A percentile compares a stretch with the other conserved stretches of the same genome.
These are phyloP conservation scores for Cladosporium sp. DNA, from an alignment of 2,329 filamentous ascomycete genomes.

Conservation along the genomic window DNA sequence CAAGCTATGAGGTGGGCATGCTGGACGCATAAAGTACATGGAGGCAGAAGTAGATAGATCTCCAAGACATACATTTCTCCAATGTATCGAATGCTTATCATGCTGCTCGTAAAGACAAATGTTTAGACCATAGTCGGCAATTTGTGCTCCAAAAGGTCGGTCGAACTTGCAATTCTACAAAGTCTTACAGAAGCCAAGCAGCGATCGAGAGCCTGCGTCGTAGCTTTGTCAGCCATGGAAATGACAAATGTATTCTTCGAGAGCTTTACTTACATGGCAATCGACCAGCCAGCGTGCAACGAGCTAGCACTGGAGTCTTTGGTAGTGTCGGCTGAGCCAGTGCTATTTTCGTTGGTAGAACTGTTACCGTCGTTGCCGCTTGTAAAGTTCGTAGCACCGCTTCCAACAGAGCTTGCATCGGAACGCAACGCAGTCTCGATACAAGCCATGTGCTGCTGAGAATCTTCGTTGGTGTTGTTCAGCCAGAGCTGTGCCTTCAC, in stretches of 20 bases:
- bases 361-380: neutral
- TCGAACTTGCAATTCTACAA: neutral
- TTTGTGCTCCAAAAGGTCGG: neutral
- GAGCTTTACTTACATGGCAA: neutral
- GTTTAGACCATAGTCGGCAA: too few species aligned
- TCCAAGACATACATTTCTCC: too few species aligned
- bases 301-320: neutral
- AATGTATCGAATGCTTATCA: too few species aligned
- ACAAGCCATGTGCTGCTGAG: neutral
- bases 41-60: too few species aligned
- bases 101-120: too few species aligned
- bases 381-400: neutral
- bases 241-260: neutral
- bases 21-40: neutral
- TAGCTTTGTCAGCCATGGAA: neutral
- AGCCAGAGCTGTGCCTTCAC: neutral
- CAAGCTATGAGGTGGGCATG: slow-evolving; percentile 32
- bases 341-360: neutral
- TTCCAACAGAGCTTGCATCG: neutral
- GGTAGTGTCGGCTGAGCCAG: neutral
- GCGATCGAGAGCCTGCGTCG: neutral
- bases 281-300: neutral
- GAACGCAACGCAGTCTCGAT: neutral
- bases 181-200: neutral
- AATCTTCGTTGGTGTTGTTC: neutral